Conservation (phyloP, 148 eudicot genomes). For the Beta vulgaris region DNA sequence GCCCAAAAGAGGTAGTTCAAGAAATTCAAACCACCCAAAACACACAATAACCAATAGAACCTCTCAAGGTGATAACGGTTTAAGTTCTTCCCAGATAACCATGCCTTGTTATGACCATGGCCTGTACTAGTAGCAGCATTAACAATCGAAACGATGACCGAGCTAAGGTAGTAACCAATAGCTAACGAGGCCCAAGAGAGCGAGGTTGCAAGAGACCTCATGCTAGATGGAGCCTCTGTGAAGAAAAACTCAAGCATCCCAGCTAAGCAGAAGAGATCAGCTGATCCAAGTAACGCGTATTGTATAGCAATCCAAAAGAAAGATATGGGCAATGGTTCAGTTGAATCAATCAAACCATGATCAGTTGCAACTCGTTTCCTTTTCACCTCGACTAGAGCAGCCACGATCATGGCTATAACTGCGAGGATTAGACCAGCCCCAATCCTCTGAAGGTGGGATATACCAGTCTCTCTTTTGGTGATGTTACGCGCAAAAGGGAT, state of each 20-base stretch:
- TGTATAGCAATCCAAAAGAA: slow-evolving; percentile 76
- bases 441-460: slow-evolving; percentile 68
- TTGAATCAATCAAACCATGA: slow-evolving; percentile 23
- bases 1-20: slow-evolving; percentile 66
- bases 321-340: slow-evolving; percentile 45
- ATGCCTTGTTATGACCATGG: slow-evolving; percentile 25
- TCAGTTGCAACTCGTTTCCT: slow-evolving; percentile 47
- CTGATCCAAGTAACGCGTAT: slow-evolving; percentile 65
- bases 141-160: slow-evolving; percentile 52
- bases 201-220: slow-evolving; percentile 71
- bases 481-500: slow-evolving; percentile 59
- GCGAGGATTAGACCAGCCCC: slow-evolving; percentile 69
- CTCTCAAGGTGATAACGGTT: slow-evolving; percentile 57
- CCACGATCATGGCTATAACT: slow-evolving; percentile 57
- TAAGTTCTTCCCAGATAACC: slow-evolving; percentile 55
- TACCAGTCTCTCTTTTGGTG: slow-evolving; percentile 64
- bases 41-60: slow-evolving; percentile 69
- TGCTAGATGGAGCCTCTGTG: slow-evolving; percentile 66
- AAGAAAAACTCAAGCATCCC: slow-evolving; percentile 77
- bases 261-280: slow-evolving; percentile 70
- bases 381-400: slow-evolving; percentile 64
- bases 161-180: slow-evolving; percentile 64
- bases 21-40: slow-evolving; percentile 52
- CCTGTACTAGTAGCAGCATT: slow-evolving; percentile 41
- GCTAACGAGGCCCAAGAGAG: slow-evolving; percentile 73